These are phyloP conservation scores for Antitrichia curtipendula DNA, from an alignment of 225 moss, liverwort and hornwort species.

Conservation along the genomic window DNA sequence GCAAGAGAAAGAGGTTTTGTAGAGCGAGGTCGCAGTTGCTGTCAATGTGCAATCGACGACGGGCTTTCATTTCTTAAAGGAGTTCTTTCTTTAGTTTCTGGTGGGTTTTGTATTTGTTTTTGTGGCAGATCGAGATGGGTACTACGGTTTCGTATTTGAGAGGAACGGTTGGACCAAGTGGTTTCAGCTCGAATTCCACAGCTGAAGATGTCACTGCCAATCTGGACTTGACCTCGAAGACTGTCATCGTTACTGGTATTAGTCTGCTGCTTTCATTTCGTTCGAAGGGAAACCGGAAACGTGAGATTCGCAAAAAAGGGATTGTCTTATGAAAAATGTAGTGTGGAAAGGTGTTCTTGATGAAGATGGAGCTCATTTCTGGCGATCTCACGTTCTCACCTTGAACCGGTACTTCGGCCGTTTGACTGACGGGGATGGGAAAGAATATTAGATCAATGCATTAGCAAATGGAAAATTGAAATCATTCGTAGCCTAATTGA, in stretches of 20 bases:
- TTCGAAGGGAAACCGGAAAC: neutral
- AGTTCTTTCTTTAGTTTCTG: neutral
- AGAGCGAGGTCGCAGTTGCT: neutral
- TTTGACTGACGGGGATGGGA: neutral
- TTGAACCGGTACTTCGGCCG: too few relatives aligned
- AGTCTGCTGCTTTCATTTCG: neutral
- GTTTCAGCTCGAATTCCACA: slow-evolving; percentile 34
- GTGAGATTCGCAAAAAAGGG: neutral
- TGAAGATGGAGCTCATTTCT: neutral
- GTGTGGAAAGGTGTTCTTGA: too few relatives aligned
- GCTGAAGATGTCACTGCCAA: slow-evolving; percentile 45
- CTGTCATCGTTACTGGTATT: slow-evolving; percentile 34
- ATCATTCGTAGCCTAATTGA: neutral
- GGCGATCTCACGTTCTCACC: neutral
- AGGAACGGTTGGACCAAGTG: slow-evolving; percentile 30
- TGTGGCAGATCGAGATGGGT: slow-evolving; percentile 3
- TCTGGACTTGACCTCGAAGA: slow-evolving; percentile 31
- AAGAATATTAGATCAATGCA: neutral
- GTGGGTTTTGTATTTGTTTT: neutral
- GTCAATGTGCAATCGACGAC: neutral
- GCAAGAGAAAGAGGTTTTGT: neutral
- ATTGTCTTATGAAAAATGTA: neutral
- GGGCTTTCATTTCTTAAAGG: neutral
- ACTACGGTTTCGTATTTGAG: slow-evolving; percentile 8
- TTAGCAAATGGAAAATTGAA: neutral